A percentile compares a stretch with the other conserved stretches of the same genome.
Conservation (phyloP, 305 asterid genomes). For the Euphrasia arctica region DNA sequence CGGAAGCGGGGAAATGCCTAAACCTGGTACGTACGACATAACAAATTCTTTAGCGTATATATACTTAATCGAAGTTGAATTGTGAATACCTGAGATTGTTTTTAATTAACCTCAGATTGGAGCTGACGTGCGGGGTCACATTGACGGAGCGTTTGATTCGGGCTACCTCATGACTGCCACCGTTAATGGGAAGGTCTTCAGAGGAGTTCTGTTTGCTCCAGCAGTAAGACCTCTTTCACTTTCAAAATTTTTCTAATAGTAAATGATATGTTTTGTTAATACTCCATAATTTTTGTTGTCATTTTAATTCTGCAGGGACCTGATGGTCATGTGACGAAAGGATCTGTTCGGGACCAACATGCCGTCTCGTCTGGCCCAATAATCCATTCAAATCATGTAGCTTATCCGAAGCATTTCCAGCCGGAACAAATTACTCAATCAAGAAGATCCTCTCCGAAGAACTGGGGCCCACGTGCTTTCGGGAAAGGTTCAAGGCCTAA, state of each 20-base stretch:
- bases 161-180: slow-evolving; percentile 94
- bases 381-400: slow-evolving; percentile 19
- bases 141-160: slow-evolving; percentile 87
- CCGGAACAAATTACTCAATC: slow-evolving; percentile 24
- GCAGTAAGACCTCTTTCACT: slow-evolving; percentile 43
- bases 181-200: slow-evolving; percentile 74
- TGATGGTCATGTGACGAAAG: slow-evolving; percentile 35
- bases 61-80: not conserved
- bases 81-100: not conserved
- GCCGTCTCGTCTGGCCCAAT: slow-evolving; percentile 21
- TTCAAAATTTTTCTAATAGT: not conserved
- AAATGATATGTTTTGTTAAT: not conserved
- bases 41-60: not conserved
- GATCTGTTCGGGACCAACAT: slow-evolving; percentile 38
- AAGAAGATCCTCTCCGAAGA: slow-evolving; percentile 27
- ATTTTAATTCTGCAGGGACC: slow-evolving; percentile 53
- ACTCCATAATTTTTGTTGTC: not conserved
- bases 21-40: slow-evolving; percentile 51
- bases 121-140: slow-evolving; percentile 85
- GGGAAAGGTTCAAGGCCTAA: slow-evolving; percentile 25
- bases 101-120: slow-evolving; percentile 51
- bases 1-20: slow-evolving; percentile 37
- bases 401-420: slow-evolving; percentile 37
- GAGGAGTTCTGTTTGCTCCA: slow-evolving; percentile 78
- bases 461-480: not conserved